A percentile compares a stretch with the other conserved stretches of the same genome.
Conservation (phyloP, 225 moss, liverwort and hornwort genomes). For the Neckera pumila region DNA sequence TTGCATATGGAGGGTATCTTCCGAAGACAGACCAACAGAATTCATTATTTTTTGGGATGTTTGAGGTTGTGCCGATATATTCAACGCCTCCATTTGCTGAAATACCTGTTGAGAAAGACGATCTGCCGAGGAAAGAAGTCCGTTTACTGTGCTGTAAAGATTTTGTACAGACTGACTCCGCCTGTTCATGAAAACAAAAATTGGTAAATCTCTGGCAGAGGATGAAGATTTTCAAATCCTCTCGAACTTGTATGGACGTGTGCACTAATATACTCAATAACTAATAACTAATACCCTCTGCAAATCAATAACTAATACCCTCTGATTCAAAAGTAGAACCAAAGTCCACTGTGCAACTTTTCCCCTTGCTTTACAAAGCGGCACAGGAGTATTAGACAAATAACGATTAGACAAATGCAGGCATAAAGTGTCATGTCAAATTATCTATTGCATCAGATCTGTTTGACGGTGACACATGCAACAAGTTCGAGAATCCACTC, state of each 20-base stretch:
- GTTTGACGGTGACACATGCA: neutral
- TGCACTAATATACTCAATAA: neutral
- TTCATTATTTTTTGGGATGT: constrained; percentile 56
- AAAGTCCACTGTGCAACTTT: neutral
- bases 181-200: constrained; percentile 35
- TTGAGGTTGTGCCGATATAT: constrained; percentile 56
- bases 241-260: neutral
- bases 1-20: constrained; percentile 24
- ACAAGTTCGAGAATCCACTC: neutral
- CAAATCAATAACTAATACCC: neutral
- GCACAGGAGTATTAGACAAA: neutral
- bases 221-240: neutral
- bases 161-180: constrained; percentile 70
- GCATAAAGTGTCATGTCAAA: neutral
- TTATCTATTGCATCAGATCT: neutral
- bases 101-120: constrained; percentile 66
- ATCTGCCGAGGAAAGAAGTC: constrained; percentile 87
- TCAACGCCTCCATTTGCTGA: constrained; percentile 76
- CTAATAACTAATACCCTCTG: neutral
- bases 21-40: constrained; percentile 62
- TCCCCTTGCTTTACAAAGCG: neutral
- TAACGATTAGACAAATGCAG: neutral
- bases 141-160: constrained; percentile 93
- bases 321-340: neutral
- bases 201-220: neutral